Base-by-base conservation (phyloP, 805 yeast genomes). In the Yamadazyma scolyti region DNA sequence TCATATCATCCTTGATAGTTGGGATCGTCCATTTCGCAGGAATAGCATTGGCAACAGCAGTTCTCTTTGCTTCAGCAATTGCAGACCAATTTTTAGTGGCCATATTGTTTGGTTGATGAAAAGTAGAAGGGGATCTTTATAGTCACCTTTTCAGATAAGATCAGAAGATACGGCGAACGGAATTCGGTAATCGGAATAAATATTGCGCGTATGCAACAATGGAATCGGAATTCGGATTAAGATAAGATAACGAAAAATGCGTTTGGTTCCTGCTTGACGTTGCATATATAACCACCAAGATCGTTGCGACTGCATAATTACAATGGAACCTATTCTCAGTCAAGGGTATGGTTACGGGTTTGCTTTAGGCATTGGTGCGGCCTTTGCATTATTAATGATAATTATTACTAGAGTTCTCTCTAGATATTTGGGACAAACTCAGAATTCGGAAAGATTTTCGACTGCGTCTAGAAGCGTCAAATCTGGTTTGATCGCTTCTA, bases 351-450 rank as follows among this genome's bases (percentile, higher is more conserved):
- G 74, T 2, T 69, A 65, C 38, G 69, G 69, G 5, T 54, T 56
- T 30, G 58, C 66, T 19, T 48, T 69, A n/a, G 73, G 71, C 3
- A 54, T 67, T 6, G 73, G 73, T n/a, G 56, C 68, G 6, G 63
- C 60, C 3, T 67, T 67, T 39, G 69, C 72, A 3, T 29, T 62
- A 9, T 37, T 61, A 7, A 66, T 67, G 69, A 46, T 58, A 11
- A 19, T 44, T 4, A 40, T 65, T 23, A 52, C 70, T 1, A 43
- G 44, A 37, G 34, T 60, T 12, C 43, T 66, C 12, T 47, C 63
- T 10, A 53, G 46, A 28, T 66, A 57, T 42, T 49, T 57, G 51
- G 57, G 58, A 24, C 67, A 65, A 40, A 54, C 54, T 4, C 71
- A 65, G 38, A 59, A 61, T 36, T 65, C 72, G 4, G 72, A 66